Percentiles rank a stretch among this genome's conserved stretches.
These are phyloP conservation scores for Micractinium sp. DNA, from an alignment of 139 green algal species.

Conservation along the genomic window DNA sequence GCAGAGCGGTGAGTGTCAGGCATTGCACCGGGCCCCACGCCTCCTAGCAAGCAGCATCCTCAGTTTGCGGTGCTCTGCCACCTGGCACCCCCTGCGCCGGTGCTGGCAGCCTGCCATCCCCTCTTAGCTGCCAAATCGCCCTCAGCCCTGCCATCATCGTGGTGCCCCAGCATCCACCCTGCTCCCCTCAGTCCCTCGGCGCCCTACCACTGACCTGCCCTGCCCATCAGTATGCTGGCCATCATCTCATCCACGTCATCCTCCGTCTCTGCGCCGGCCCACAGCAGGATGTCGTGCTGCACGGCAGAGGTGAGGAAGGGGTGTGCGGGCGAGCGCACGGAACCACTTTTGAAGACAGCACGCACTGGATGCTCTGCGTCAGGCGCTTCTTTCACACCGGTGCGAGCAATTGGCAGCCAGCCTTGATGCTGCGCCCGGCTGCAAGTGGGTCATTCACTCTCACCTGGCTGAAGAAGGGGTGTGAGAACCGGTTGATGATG, in stretches of 20 bases:
- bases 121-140: no score
- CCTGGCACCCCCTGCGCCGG: no score
- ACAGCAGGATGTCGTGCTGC: conserved; percentile 24
- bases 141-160: neutral
- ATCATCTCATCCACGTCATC: conserved; percentile 11
- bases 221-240: neutral
- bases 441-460: neutral
- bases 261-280: neutral
- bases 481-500: conserved; percentile 22
- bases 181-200: no score
- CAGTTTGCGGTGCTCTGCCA: no score
- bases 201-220: neutral
- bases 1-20: neutral
- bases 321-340: neutral
- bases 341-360: no score
- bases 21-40: neutral
- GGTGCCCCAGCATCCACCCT: no score
- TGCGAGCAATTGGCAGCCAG: neutral
- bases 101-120: no score
- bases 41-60: no score
- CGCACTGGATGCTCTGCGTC: neutral
- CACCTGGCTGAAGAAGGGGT: conserved; percentile 17
- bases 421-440: neutral
- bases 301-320: no score
- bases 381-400: neutral